phyloP scores from a whole-genome alignment of 2,329 filamentous ascomycete genomes.

The Cytospora piceae region DNA sequence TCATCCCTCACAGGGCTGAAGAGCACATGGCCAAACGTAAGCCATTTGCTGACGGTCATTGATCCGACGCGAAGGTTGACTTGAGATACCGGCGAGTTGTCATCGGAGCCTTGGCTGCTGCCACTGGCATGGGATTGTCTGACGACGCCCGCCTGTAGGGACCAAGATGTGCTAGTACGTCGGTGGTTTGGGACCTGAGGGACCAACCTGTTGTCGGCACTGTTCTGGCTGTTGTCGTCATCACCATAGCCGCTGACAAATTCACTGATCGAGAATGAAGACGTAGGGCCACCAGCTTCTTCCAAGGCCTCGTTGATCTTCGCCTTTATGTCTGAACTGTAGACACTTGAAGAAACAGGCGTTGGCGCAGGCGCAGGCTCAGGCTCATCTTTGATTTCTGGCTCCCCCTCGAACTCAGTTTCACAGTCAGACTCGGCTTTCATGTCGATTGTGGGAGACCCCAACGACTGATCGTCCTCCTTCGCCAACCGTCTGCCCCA shows the following conservation, averaged over 20 bases:
- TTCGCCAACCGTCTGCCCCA: constrained; percentile 46
- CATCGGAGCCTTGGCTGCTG: constrained; percentile 54
- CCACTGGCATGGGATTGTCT: constrained; percentile 50
- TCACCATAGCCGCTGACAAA: constrained; percentile 47
- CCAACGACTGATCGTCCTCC: constrained; percentile 43
- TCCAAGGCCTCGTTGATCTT: constrained; percentile 54
- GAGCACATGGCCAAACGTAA: constrained; percentile 80
- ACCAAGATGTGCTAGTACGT: constrained; percentile 32
- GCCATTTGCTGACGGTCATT: constrained; percentile 86
- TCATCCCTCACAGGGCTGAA: constrained; percentile 81
- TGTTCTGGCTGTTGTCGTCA: constrained; percentile 38
- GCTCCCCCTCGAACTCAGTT: constrained; percentile 40
- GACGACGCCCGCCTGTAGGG: constrained; percentile 36
- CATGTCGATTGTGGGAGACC: constrained; percentile 52
- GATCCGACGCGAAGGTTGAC: constrained; percentile 80
- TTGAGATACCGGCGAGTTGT: constrained; percentile 67
- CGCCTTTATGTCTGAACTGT: constrained; percentile 59
- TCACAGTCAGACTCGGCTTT: constrained; percentile 36
- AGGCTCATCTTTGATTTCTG: constrained; percentile 37
- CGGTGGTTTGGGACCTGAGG: constrained; percentile 31
- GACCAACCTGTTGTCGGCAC: constrained; percentile 35
- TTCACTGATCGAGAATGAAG: constrained; percentile 49
- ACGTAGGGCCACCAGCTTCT: constrained; percentile 44
- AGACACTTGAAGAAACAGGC: constrained; percentile 53
- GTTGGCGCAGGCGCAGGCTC: not conserved